phyloP scores from a whole-genome alignment of 257 asterid genomes.

The Nicotiana paniculata region DNA sequence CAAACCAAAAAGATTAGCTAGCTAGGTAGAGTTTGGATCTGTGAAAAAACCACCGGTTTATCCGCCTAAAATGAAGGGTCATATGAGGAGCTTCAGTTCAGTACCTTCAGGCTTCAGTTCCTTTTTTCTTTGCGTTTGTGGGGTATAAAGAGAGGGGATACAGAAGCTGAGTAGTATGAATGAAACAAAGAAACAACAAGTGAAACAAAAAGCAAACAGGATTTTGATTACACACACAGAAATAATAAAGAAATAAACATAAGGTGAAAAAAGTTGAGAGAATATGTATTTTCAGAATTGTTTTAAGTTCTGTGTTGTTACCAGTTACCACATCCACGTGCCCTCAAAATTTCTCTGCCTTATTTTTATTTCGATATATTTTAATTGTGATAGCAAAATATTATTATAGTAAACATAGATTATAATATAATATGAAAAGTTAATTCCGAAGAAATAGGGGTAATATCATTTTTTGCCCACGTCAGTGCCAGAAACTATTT shows the following conservation, averaged over 20 bases:
- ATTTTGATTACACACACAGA: neutral
- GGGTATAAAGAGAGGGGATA: neutral
- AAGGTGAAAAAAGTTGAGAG: neutral
- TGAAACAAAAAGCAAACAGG: neutral
- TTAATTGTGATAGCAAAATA: too few species aligned
- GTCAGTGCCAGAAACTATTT: too few species aligned
- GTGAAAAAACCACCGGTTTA: constrained; percentile 14
- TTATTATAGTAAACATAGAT: too few species aligned
- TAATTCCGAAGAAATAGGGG: too few species aligned
- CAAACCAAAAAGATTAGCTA: neutral
- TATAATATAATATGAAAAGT: too few species aligned
- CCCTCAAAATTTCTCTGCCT: too few species aligned
- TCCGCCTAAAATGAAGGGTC: constrained; percentile 16
- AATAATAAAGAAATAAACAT: neutral
- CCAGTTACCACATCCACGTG: too few species aligned
- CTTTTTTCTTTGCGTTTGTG: constrained; percentile 1
- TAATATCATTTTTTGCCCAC: too few species aligned
- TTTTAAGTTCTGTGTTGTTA: too few species aligned
- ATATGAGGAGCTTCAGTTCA: neutral
- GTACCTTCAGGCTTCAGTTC: neutral
- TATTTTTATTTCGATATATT: too few species aligned
- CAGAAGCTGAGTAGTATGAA: neutral
- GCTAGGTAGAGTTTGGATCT: constrained; percentile 4
- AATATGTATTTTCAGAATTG: neutral
- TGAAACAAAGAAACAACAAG: neutral